Base-by-base conservation (phyloP, 2,329 filamentous ascomycete genomes). In the Hirsutella thompsonii region DNA sequence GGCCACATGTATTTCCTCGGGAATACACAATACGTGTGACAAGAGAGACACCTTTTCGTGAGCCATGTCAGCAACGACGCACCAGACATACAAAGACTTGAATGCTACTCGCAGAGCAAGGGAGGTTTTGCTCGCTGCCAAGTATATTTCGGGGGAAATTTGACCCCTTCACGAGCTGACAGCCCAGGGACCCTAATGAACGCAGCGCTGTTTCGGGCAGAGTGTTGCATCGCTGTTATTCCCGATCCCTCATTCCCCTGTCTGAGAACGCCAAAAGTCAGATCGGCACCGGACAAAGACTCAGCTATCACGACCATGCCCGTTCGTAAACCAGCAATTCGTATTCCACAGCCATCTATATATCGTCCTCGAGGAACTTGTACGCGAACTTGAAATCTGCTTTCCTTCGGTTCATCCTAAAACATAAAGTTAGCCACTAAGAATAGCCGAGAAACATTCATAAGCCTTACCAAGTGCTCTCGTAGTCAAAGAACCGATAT, bases 401-500 rank as follows among this genome's bases (percentile, higher is more conserved):
- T 70, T 96, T 95, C 59, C 90, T 73, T 50, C 90, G 84, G 63
- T 96, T 96, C 90, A 96, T 96, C 90, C 90, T 95, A 56, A 14
- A 16, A n/a, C 14, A 48, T 57, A 40, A 52, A 49, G 40, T 10
- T 18, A 18, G 6, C 32, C 14, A 9, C 16, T 34, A 9, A 9
- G n/a, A 3, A 34, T 5, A 4, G 8, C 18, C n/a, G n/a, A n/a
- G n/a, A n/a, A 16, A 11, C 13, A 47, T 56, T 42, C 51, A 49
- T 39, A 11, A 13, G 4, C 6, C 83, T 64, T 66, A 95, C 92
- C 92, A 98, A 56, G 92, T 98, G 63, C 86, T 94, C 66, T 98
- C 92, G 59, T 98, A 98, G 64, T 98, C 92, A 62, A 98, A 98
- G 70, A 98, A 98, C 39, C 92, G 81, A 68, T 98, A 98, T 20